These are phyloP conservation scores for Astrephomene gubernaculifera DNA, from an alignment of 139 green algal species.

Conservation along the genomic window DNA sequence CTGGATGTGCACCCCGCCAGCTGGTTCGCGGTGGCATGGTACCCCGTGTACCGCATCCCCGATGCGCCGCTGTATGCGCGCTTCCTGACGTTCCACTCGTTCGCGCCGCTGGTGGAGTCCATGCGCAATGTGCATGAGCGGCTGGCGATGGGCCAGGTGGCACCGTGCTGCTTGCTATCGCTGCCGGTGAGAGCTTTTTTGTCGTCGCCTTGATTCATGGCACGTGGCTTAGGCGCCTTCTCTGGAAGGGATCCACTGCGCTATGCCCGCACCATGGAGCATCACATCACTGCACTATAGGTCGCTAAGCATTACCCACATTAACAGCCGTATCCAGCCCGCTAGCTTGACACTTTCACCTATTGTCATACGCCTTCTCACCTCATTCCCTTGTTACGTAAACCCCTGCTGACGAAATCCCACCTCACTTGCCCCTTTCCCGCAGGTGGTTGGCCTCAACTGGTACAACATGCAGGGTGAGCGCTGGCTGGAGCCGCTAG, in stretches of 20 bases:
- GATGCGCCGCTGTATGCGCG: constrained; percentile 84
- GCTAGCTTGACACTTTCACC: too few species aligned
- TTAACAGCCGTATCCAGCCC: too few species aligned
- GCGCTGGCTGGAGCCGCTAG: constrained; percentile 74
- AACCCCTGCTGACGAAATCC: too few species aligned
- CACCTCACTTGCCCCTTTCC: too few species aligned
- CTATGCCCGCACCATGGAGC: too few species aligned
- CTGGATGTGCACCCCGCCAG: constrained; percentile 84
- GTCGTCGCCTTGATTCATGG: neutral
- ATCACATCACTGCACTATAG: too few species aligned
- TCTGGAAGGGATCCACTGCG: too few species aligned
- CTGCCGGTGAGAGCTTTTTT: constrained; percentile 28
- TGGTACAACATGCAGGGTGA: constrained; percentile 79
- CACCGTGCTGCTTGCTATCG: constrained; percentile 1
- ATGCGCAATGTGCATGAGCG: constrained; percentile 54
- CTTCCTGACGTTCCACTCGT: constrained; percentile 90
- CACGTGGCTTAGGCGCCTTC: too few species aligned
- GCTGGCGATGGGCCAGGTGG: constrained; percentile 23
- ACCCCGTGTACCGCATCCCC: constrained; percentile 89
- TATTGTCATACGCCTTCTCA: too few species aligned
- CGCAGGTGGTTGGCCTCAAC: constrained; percentile 72
- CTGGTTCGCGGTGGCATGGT: constrained; percentile 91
- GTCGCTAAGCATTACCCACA: too few species aligned
- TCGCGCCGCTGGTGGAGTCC: constrained; percentile 58
- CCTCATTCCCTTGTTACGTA: too few species aligned